Evolutionary conservation across 2,329 filamentous ascomycete species (phyloP), one percentile per base, ranked within the genome.

Genomic region (Trichoderma koningiopsis): DNA sequence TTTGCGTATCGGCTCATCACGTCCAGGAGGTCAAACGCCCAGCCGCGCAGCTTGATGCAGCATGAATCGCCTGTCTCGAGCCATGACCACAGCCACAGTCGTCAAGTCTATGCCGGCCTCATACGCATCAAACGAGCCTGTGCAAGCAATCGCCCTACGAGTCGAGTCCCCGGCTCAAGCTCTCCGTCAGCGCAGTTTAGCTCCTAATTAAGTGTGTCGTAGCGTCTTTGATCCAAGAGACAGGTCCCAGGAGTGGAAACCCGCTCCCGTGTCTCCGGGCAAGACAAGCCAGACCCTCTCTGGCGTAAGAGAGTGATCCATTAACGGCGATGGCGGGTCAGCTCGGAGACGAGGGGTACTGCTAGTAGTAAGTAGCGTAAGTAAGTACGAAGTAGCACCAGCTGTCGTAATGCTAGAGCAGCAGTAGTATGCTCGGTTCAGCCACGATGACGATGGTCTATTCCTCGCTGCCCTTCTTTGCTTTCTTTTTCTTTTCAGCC

Each of bases 221-320:
- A 43, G 62, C 56, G 62, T 19, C 37, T 27, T 37, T 58, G 13
- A 49, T 55, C 58, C 47, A 62, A 47, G 58, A 69, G 68, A 65
- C 60, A 64, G 40, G 33, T 59, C 37, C 37, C 40, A 40, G 47
- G 63, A 63, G 49, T 55, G 55, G 57, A 52, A 61, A 35, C 63
- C 68, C 56, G 63, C 61, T 68, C 68, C 68, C 68, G 68, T 47
- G 55, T 70, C 56, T 67, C 63, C 62, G 62, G 52, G 16, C 40
- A 66, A 55, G 68, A 8, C 40, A 43, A n/a, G 40, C 52, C 68
- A 70, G 63, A 61, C 55, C 29, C 56, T 62, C 68, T 52, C 31
- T 58, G 52, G 40, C 56, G 10, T 61, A 56, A 64, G 31, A 57
- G 67, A 60, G 14, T 49, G 47, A 24, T 43, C 40, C 40, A 43